Evolutionary conservation across 2,329 filamentous ascomycete species (phyloP).

Genomic region (Alternaria sp.): DNA sequence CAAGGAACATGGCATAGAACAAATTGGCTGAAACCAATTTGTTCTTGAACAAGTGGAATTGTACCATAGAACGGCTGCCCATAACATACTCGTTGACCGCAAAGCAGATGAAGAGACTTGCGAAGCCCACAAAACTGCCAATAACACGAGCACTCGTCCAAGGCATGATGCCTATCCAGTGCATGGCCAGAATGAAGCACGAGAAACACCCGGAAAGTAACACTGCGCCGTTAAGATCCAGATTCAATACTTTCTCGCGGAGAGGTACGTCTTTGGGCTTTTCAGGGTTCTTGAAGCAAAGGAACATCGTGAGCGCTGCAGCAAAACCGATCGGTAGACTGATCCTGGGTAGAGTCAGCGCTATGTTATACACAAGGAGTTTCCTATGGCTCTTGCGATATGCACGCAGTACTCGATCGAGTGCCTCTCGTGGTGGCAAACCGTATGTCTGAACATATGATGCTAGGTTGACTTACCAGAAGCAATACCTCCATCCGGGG

Average conservation of each 20-base stretch:
- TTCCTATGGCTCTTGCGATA: background rate
- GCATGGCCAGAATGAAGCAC: constrained; percentile 42
- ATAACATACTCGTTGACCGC: constrained; percentile 38
- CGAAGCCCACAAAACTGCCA: constrained; percentile 59
- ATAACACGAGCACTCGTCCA: constrained; percentile 60
- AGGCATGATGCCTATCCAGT: constrained; percentile 39
- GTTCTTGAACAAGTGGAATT: constrained; percentile 33
- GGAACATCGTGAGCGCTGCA: constrained; percentile 36
- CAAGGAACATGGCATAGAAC: constrained; percentile 35
- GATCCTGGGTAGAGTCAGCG: constrained; percentile 42
- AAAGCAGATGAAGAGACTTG: constrained; percentile 56
- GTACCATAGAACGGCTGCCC: constrained; percentile 40
- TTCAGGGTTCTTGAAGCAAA: constrained; percentile 33
- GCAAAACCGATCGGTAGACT: constrained; percentile 56
- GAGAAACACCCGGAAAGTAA: constrained; percentile 30
- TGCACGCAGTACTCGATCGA: background rate
- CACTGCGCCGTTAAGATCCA: constrained; percentile 36
- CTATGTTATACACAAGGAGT: background rate
- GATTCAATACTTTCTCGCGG: constrained; percentile 30
- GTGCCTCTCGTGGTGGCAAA: background rate
- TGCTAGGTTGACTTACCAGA: constrained; percentile 32
- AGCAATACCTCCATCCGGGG: constrained; percentile 54
- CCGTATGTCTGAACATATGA: background rate
- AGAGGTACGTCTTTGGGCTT: constrained; percentile 20
- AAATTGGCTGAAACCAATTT: constrained; percentile 26